Evolutionary conservation across 1,139 yeast species (phyloP), one percentile per base, ranked within the genome.

Genomic region (Geotrichum bryndzae): DNA sequence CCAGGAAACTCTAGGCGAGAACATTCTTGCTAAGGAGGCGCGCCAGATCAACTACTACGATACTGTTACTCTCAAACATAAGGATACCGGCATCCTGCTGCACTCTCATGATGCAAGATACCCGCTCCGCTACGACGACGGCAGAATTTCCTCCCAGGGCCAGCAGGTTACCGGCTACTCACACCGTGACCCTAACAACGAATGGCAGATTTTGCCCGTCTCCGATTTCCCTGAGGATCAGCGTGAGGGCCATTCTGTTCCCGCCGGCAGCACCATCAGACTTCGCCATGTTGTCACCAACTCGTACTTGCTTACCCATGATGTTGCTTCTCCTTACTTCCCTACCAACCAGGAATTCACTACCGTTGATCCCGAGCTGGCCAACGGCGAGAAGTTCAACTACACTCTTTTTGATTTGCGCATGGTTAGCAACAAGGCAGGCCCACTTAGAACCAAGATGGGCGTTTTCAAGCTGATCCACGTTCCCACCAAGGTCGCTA

Each of bases 101-200:
- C 97, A 94, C 73, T 94, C 99, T 0, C 97, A 91, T 70, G 70
- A 74, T 13, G 81, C 78, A 46, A 75, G 74, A 56, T 94, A 94
- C 73, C 99, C 99, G 50, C 79, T 91, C 69, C 86, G 97, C 73
- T 94, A 94, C 73, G 97, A 90, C 61, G 98, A 94, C 73, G 99
- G 99, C 13, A 86, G 99, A 77, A 81, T 94, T 59, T 92, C 98
- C 0, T 91, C 98, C 11, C 89, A 90, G 73, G 94, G 96, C 62
- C 99, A 94, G 77, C 97, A 90, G 76, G 96, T 94, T 41, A 91
- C 97, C 6, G 90, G 90, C 67, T 84, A 84, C 61, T 68, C 74
- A 15, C 78, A 75, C 56, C 68, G 73, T 31, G 97, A 90, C 69
- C 69, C 73, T 33, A 88, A 88, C 75, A 90, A 89, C 72, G 83